These are phyloP conservation scores for Antitrichia curtipendula DNA, from an alignment of 225 moss, liverwort and hornwort genomes.

Conservation along the genomic window DNA sequence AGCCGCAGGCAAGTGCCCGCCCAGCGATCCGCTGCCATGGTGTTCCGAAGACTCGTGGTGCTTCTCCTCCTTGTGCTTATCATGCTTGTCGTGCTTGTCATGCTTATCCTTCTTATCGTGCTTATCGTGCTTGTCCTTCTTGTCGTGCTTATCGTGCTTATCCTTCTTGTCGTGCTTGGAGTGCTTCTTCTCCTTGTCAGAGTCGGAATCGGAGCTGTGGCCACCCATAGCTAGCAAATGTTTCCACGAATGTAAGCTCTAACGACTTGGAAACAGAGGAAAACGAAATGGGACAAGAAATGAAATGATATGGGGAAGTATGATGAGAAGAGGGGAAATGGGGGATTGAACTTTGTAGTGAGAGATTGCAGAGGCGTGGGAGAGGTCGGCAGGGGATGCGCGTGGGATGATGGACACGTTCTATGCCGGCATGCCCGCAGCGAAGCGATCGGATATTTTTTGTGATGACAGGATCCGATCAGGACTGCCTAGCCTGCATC, in stretches of 20 bases:
- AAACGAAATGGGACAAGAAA: background rate
- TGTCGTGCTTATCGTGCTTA: background rate
- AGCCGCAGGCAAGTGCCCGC: background rate
- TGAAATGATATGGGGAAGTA: background rate
- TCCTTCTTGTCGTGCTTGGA: background rate
- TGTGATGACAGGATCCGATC: background rate
- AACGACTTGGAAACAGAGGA: background rate
- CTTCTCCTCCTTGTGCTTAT: slow-evolving; percentile 8
- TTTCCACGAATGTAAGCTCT: background rate
- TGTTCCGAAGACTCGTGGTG: background rate
- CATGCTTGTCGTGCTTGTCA: background rate
- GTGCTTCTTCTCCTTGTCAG: slow-evolving; percentile 18
- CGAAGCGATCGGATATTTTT: background rate
- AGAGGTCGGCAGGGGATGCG: background rate
- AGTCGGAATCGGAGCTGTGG: slow-evolving; percentile 4
- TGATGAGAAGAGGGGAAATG: background rate
- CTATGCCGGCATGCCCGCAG: background rate
- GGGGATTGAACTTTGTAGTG: background rate
- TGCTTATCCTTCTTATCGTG: background rate
- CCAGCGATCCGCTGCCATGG: background rate
- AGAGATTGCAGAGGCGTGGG: background rate
- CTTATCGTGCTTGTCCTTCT: background rate
- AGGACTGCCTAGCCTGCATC: background rate
- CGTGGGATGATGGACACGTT: background rate
- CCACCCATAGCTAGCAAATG: slow-evolving; percentile 8